These are phyloP conservation scores for Cymbopogon flexuosus DNA, from an alignment of 202 grass and related monocot genomes.

Conservation along the genomic window DNA sequence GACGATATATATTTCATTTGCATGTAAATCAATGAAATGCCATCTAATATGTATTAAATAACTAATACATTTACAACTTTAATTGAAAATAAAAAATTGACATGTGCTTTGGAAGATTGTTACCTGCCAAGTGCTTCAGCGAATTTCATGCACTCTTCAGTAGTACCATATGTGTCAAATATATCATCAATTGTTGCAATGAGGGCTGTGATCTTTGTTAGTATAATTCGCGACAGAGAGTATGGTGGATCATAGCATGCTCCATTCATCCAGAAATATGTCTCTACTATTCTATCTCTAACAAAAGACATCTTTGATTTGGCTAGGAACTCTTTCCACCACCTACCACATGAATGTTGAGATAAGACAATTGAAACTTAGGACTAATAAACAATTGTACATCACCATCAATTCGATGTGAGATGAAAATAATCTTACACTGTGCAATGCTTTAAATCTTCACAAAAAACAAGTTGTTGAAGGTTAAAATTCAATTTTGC, in stretches of 20 bases:
- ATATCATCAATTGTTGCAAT: slow-evolving; percentile 36
- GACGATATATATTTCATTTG: too few species aligned
- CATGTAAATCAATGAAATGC: neutral
- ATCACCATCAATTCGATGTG: neutral
- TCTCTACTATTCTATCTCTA: slow-evolving; percentile 52
- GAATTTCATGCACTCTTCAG: slow-evolving; percentile 25
- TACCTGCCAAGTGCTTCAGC: slow-evolving; percentile 31
- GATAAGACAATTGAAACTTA: neutral
- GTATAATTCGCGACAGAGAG: slow-evolving; percentile 29
- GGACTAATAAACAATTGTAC: neutral
- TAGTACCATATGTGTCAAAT: slow-evolving; percentile 36
- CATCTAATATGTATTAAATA: neutral
- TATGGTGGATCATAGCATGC: slow-evolving; percentile 27
- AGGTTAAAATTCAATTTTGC: slow-evolving; percentile 57
- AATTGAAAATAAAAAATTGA: neutral
- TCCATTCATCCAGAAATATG: slow-evolving; percentile 52
- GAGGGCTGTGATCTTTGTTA: slow-evolving; percentile 13
- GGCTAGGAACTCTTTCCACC: slow-evolving; percentile 50
- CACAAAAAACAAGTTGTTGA: slow-evolving; percentile 31
- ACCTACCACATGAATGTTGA: slow-evolving; percentile 15
- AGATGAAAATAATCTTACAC: slow-evolving; percentile 26
- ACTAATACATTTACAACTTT: neutral
- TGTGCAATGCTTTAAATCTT: slow-evolving; percentile 42
- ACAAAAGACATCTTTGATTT: slow-evolving; percentile 33
- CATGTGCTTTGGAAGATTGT: neutral